A percentile compares a stretch with the other conserved stretches of the same genome.
These are phyloP conservation scores for thale cress (Arabidopsis thaliana) DNA, from an alignment of 345 rosid species.

Conservation along the genomic window TAIR10.1 NC_003074.8:2712001-2712500, in stretches of 20 bases:
- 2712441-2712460: slow-evolving; percentile 58
- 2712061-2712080: background rate
- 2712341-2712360: slow-evolving; percentile 20
- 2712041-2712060: background rate
- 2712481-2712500: slow-evolving; percentile 86
- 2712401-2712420: slow-evolving; percentile 59
- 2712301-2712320: slow-evolving; percentile 35
- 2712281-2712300: slow-evolving; percentile 40
- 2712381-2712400: slow-evolving; percentile 64
- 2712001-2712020: background rate
- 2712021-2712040: background rate
- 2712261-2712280: slow-evolving; percentile 37
- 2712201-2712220: slow-evolving; percentile 4
- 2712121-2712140: background rate
- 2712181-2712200: slow-evolving; percentile 1
- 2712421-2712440: slow-evolving; percentile 65
- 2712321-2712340: slow-evolving; percentile 11
- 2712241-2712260: slow-evolving; percentile 8
- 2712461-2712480: slow-evolving; percentile 77
- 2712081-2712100: background rate
- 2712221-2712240: background rate
- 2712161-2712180: slow-evolving; percentile 1
- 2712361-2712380: slow-evolving; percentile 39
- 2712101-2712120: background rate
- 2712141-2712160: background rate